Evolutionary conservation across 257 asterid genomes (phyloP).

Genomic region (Thymus mandschuricus): DNA sequence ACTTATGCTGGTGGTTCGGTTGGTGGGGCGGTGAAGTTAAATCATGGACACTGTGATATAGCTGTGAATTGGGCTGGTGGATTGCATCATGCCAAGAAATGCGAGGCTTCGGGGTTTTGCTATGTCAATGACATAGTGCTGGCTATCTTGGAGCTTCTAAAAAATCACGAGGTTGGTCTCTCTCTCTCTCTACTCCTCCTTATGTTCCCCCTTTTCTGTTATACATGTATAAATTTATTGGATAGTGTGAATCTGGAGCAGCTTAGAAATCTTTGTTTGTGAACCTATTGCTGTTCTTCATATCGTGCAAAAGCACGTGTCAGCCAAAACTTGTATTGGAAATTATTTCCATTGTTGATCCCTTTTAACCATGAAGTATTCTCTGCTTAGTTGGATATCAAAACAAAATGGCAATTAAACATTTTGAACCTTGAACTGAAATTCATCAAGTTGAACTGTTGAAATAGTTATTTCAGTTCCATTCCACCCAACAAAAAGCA

Average conservation of each 20-base stretch:
- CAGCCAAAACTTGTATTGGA: neutral
- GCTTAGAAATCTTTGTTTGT: conserved; percentile 2
- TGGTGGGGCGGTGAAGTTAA: conserved; percentile 67
- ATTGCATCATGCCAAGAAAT: conserved; percentile 65
- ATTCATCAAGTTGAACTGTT: neutral
- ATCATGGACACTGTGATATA: conserved; percentile 64
- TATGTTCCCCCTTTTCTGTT: neutral
- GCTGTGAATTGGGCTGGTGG: conserved; percentile 76
- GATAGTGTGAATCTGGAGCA: neutral
- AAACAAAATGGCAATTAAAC: neutral
- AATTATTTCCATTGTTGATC: neutral
- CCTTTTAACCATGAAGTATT: neutral
- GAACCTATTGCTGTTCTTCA: conserved; percentile 17
- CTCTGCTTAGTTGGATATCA: neutral
- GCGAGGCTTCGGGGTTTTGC: conserved; percentile 72
- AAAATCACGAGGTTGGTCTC: conserved; percentile 53
- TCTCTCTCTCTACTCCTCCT: neutral
- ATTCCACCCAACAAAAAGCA: neutral
- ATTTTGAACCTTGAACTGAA: neutral
- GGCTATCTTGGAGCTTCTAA: conserved; percentile 66
- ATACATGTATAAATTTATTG: conserved; percentile 7
- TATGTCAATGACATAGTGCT: conserved; percentile 64
- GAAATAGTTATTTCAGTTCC: neutral
- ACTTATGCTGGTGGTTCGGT: conserved; percentile 71
- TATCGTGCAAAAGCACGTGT: conserved; percentile 15